Evolutionary conservation across 345 rosid species (phyloP).

Genomic region (Barbarea vulgaris): DNA sequence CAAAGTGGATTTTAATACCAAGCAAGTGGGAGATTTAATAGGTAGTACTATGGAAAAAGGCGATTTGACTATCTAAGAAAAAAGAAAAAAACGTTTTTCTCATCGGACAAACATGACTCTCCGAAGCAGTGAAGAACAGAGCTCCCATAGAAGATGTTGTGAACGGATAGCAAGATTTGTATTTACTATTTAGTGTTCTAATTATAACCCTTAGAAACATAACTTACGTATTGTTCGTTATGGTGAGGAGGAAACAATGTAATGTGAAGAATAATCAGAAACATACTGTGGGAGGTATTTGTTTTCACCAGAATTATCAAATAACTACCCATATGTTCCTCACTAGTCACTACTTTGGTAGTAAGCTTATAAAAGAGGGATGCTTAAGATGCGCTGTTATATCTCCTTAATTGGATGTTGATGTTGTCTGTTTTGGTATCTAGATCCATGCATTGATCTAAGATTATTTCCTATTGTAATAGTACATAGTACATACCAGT

Average conservation of each 20-base stretch:
- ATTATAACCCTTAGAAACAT: not conserved
- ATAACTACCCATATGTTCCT: not conserved
- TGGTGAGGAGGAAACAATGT: not conserved
- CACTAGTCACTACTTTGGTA: not conserved
- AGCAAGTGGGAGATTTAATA: not conserved
- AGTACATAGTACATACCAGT: not conserved
- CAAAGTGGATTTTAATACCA: not conserved
- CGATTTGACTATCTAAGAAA: not conserved
- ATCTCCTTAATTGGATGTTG: not conserved
- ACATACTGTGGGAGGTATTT: not conserved
- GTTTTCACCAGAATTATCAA: not conserved
- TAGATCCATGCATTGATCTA: not conserved
- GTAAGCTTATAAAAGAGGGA: not conserved
- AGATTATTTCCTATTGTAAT: not conserved
- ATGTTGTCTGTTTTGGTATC: constrained; percentile 1
- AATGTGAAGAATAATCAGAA: not conserved
- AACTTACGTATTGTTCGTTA: not conserved
- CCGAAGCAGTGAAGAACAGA: not conserved
- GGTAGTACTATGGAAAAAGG: not conserved
- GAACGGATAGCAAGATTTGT: not conserved
- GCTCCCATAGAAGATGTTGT: not conserved
- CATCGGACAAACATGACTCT: not conserved
- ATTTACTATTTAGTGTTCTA: not conserved
- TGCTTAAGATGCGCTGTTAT: not conserved
- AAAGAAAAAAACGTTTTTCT: not conserved